Percentiles rank a stretch among this genome's conserved stretches.
phyloP scores from a whole-genome alignment of 176 grass and related monocot genomes.

The Miscanthus lutarioriparius region DNA sequence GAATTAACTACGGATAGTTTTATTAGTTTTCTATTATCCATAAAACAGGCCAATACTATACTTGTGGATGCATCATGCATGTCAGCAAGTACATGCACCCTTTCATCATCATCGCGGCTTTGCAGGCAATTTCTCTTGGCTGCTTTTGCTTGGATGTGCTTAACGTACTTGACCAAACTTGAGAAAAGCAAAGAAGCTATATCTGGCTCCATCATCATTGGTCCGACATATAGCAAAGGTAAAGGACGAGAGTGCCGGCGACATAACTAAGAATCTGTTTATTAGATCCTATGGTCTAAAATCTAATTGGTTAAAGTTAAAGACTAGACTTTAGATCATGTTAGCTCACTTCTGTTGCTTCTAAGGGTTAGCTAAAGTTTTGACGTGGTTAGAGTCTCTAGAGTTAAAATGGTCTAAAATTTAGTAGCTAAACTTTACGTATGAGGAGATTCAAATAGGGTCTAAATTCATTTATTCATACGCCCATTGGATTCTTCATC shows the following conservation, averaged over 20 bases:
- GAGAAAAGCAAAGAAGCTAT: background rate
- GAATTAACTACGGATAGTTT: background rate
- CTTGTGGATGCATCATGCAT: too few species aligned
- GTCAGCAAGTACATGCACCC: background rate
- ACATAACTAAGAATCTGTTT: background rate
- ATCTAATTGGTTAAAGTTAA: too few species aligned
- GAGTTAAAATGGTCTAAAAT: too few species aligned
- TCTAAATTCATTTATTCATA: too few species aligned
- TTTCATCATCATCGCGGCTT: background rate
- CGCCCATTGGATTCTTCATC: too few species aligned
- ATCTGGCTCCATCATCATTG: background rate
- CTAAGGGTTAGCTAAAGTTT: too few species aligned
- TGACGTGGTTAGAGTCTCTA: too few species aligned
- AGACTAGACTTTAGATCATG: too few species aligned
- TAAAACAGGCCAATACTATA: background rate
- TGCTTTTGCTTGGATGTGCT: background rate
- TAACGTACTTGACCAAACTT: conserved; percentile 4
- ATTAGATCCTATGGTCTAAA: too few species aligned
- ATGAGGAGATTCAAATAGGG: too few species aligned
- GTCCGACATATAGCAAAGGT: background rate
- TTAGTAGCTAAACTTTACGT: too few species aligned
- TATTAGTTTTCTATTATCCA: background rate
- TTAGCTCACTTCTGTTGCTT: too few species aligned
- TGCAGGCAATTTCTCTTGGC: background rate
- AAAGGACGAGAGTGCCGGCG: background rate